Evolutionary conservation across 768 basidiomycete species (phyloP).

Genomic region (Mycena rosella): DNA sequence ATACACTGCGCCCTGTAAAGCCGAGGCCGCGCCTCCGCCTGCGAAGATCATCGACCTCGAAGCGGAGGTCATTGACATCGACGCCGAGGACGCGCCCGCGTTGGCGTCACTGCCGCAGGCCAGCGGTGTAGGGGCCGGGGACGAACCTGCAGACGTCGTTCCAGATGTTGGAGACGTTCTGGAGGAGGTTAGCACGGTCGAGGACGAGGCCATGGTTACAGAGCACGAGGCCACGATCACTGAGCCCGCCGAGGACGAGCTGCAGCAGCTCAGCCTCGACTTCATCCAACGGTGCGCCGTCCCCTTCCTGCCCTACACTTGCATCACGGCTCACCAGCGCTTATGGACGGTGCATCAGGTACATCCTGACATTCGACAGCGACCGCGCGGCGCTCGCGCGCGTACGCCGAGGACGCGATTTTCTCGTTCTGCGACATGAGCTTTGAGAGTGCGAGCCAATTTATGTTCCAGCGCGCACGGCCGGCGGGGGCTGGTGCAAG

Average conservation of each 20-base stretch:
- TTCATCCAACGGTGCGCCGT: slow-evolving; percentile 22
- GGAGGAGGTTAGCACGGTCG: no score
- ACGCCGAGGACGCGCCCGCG: no score
- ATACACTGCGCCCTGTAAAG: slow-evolving; percentile 28
- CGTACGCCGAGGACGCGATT: slow-evolving; percentile 34
- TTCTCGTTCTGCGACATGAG: slow-evolving; percentile 34
- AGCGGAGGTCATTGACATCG: slow-evolving; percentile 32
- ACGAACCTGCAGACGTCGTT: no score
- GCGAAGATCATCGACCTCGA: slow-evolving; percentile 3
- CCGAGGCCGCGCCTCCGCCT: background rate
- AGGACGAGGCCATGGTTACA: no score
- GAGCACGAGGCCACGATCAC: no score
- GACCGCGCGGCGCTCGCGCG: slow-evolving; percentile 29
- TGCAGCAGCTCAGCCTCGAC: slow-evolving; percentile 23
- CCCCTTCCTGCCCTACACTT: background rate
- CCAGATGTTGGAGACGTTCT: no score
- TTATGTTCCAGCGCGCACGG: slow-evolving; percentile 27
- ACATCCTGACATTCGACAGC: slow-evolving; percentile 28
- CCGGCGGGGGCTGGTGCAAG: no score
- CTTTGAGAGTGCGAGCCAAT: slow-evolving; percentile 17
- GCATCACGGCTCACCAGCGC: no score
- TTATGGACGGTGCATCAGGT: slow-evolving; percentile 2
- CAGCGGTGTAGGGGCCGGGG: no score
- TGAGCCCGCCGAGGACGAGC: no score
- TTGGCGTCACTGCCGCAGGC: no score